Base-by-base conservation (phyloP, 768 basidiomycete species). In the Rhizopogon vulgaris region DNA sequence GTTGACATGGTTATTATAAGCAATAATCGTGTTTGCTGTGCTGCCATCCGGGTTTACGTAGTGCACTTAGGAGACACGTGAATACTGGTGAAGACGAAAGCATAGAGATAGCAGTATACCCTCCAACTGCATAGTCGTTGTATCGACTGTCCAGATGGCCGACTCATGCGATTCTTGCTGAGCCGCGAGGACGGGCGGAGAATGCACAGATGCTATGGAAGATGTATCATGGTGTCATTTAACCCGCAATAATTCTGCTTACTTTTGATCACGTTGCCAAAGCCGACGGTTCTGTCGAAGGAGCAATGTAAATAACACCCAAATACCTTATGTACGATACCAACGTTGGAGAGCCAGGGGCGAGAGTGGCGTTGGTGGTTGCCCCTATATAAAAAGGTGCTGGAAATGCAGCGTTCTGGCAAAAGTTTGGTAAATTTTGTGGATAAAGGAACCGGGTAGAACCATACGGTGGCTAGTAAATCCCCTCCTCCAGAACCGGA, bases 11-110 rank as follows among this genome's bases (percentile, higher is more conserved):
- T 60, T 64, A 52, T 75, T 64, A 55, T 72, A 77, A 15, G 66
- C 76, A 48, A 79, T 60, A 30, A 59, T 54, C 6, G 76, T 76
- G 6, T 51, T 48, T 14, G 73, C 69, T 34, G 59, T 62, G 41
- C 67, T 72, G 34, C 71, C 69, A 58, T 78, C 73, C 14, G 66
- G 67, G 55, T 79, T 79, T 51, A 73, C 65, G 62, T 72, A 78
- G 56, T 74, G 71, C 6, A 73, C 78, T 80, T 52, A 18, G 17
- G 36, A 45, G 11, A 25, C 38, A 2, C 34, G 53, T 28, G 22
- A 28, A 18, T 28, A 25, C 37, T 39, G 25, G 4, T 36, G 8
- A 22, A 22, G 36, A 27, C n/a, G 18, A 14, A 39, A 45, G 25
- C 38, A 36, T 40, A 12, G 24, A 41, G 34, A 25, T 7, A 24